A percentile compares a stretch with the other conserved stretches of the same genome.
Conservation (phyloP, 352 stramenopile species). For the Phytophthora pluvialis region DNA sequence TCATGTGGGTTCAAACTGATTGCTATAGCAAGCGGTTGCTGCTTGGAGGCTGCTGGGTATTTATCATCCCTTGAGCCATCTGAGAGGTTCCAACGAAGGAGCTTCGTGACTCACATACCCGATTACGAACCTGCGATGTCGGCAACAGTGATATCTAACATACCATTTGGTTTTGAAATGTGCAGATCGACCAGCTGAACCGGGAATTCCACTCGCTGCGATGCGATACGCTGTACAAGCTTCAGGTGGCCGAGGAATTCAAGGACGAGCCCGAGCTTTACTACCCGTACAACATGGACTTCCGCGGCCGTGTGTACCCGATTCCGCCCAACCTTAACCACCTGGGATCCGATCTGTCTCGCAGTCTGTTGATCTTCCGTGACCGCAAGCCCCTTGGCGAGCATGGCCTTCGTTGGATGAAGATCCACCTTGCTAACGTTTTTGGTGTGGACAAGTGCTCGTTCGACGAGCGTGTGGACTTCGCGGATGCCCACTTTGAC, state of each 20-base stretch:
- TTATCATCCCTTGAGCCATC: constrained; percentile 23
- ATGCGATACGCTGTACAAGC: constrained; percentile 96
- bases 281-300: constrained; percentile 99
- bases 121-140: background rate
- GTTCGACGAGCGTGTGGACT: constrained; percentile 97
- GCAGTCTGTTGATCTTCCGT: constrained; percentile 96
- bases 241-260: constrained; percentile 96
- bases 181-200: constrained; percentile 82
- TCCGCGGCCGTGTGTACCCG: constrained; percentile 98
- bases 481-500: constrained; percentile 94
- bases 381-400: constrained; percentile 95
- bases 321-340: constrained; percentile 99
- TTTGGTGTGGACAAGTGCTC: constrained; percentile 94
- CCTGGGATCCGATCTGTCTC: constrained; percentile 98
- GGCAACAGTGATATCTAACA: constrained; percentile 12
- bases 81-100: constrained; percentile 30
- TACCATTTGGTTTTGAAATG: constrained; percentile 4
- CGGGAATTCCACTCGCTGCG: constrained; percentile 94
- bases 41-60: constrained; percentile 30
- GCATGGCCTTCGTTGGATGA: constrained; percentile 97
- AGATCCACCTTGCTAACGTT: constrained; percentile 96
- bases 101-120: constrained; percentile 43
- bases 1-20: constrained; percentile 88
- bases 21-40: constrained; percentile 71
- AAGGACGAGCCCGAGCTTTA: constrained; percentile 97